Evolutionary conservation across 495 filamentous ascomycete genomes (phyloP).

Genomic region (Polyplosphaeria fusca): DNA sequence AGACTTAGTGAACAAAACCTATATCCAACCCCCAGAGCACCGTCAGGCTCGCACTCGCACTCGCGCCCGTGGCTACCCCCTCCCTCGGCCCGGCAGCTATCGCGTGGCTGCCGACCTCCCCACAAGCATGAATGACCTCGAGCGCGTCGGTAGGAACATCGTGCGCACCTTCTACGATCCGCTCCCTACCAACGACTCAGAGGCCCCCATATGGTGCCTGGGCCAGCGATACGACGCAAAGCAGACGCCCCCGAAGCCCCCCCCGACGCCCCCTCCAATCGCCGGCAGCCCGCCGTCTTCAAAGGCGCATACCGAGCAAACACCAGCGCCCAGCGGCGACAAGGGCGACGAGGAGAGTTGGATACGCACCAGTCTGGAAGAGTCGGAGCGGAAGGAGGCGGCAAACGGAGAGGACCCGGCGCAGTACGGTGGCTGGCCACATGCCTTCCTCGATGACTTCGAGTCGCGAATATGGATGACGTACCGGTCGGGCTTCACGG

Average conservation of each 20-base stretch:
- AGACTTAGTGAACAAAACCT: too few relatives aligned
- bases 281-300: conserved; percentile 16
- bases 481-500: conserved; percentile 82
- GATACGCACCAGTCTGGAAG: conserved; percentile 31
- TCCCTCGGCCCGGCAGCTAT: too few relatives aligned
- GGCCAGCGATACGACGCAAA: conserved; percentile 66
- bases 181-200: conserved; percentile 78
- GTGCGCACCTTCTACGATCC: conserved; percentile 96
- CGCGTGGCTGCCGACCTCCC: too few relatives aligned
- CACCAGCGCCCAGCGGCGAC: neutral
- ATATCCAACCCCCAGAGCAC: too few relatives aligned
- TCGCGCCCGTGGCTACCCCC: too few relatives aligned
- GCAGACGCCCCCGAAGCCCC: conserved; percentile 21
- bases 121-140: conserved; percentile 32
- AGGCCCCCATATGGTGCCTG: conserved; percentile 81
- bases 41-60: too few relatives aligned
- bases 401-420: conserved; percentile 26
- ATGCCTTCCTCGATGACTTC: conserved; percentile 84
- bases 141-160: conserved; percentile 42
- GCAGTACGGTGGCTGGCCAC: conserved; percentile 71
- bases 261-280: conserved; percentile 7
- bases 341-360: conserved; percentile 29
- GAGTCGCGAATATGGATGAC: conserved; percentile 95
- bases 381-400: conserved; percentile 24
- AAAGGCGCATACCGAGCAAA: conserved; percentile 39